Conservation (phyloP, 805 yeast genomes). For the Kregervanrija fluxuum region DNA sequence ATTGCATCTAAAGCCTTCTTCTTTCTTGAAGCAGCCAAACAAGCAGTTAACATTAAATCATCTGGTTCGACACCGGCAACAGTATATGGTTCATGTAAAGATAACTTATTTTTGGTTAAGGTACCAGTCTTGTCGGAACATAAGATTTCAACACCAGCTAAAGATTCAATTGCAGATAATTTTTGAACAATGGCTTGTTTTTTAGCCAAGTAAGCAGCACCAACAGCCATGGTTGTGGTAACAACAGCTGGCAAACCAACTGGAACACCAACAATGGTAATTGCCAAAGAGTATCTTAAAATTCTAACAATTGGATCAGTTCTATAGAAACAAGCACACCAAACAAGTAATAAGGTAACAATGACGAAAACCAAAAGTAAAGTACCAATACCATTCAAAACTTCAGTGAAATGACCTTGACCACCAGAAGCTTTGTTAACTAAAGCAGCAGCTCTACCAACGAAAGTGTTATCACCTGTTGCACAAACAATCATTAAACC, state of each 20-base stretch:
- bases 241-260: constrained; percentile 98
- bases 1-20: constrained; percentile 97
- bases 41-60: constrained; percentile 94
- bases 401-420: constrained; percentile 95
- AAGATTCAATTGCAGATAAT: constrained; percentile 91
- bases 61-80: constrained; percentile 96
- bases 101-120: constrained; percentile 92
- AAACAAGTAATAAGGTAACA: constrained; percentile 78
- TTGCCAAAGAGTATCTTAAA: constrained; percentile 88
- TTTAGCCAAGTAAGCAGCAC: constrained; percentile 97
- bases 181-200: constrained; percentile 96
- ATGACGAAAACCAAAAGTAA: constrained; percentile 83
- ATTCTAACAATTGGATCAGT: constrained; percentile 78
- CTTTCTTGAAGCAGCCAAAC: constrained; percentile 97
- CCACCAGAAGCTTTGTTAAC: constrained; percentile 93
- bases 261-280: constrained; percentile 96
- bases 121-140: constrained; percentile 99
- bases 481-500: constrained; percentile 90
- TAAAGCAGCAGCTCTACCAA: constrained; percentile 95
- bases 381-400: constrained; percentile 95
- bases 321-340: constrained; percentile 94
- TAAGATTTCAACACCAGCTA: constrained; percentile 95
- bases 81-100: constrained; percentile 95
- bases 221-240: constrained; percentile 98
- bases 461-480: constrained; percentile 92